phyloP scores from a whole-genome alignment of 495 filamentous ascomycete genomes.

The Penicillium alfredii region DNA sequence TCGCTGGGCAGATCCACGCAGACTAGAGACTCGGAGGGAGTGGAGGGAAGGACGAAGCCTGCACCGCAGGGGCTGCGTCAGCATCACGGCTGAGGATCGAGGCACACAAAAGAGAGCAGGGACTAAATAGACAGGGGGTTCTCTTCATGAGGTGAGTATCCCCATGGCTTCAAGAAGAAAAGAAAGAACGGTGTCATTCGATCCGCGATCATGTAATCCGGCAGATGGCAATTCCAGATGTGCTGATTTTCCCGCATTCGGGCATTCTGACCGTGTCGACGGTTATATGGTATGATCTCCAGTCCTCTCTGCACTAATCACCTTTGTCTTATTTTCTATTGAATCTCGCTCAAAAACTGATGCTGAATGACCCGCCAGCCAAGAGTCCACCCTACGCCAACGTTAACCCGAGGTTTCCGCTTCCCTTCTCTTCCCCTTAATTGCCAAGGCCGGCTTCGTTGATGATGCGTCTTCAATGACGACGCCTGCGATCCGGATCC shows the following conservation, averaged over 20 bases:
- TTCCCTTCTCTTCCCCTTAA: slow-evolving; percentile 2
- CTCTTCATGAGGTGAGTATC: slow-evolving; percentile 9
- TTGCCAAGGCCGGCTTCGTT: neutral
- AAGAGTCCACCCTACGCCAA: slow-evolving; percentile 10
- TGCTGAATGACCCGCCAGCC: no score
- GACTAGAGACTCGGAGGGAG: slow-evolving; percentile 11
- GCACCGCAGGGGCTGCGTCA: slow-evolving; percentile 44
- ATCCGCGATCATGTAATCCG: slow-evolving; percentile 25
- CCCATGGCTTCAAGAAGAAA: slow-evolving; percentile 4
- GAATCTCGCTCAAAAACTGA: no score
- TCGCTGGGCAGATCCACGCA: slow-evolving; percentile 18
- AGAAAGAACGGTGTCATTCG: slow-evolving; percentile 5
- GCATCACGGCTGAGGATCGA: slow-evolving; percentile 27
- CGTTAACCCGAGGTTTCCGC: no score
- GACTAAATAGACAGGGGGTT: slow-evolving; percentile 20
- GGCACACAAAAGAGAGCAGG: slow-evolving; percentile 18
- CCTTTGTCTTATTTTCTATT: no score
- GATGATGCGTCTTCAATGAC: slow-evolving; percentile 47
- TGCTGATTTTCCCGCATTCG: slow-evolving; percentile 19
- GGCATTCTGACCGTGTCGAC: no score
- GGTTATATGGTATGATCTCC: no score
- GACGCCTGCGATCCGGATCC: slow-evolving; percentile 75
- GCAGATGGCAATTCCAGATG: slow-evolving; percentile 15
- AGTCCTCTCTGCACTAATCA: no score
- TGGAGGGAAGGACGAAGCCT: slow-evolving; percentile 39